These are phyloP conservation scores for Colletotrichum sp. DNA, from an alignment of 2,329 filamentous ascomycete species.

Conservation along the genomic window DNA sequence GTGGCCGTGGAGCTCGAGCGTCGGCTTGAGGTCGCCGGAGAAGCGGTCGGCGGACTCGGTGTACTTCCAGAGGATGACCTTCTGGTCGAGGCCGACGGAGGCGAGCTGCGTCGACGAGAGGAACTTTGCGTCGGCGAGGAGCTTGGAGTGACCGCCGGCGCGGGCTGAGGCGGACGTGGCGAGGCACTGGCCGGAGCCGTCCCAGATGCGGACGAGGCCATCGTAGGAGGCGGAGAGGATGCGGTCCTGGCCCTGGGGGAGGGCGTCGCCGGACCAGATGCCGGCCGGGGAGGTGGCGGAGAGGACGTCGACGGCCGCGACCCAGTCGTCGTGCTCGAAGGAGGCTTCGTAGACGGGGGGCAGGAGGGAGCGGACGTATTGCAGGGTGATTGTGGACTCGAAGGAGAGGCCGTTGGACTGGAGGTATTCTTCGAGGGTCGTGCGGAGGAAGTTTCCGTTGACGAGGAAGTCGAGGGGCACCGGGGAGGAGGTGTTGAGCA, in stretches of 20 bases:
- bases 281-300: conserved; percentile 69
- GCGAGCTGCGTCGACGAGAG: conserved; percentile 79
- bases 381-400: conserved; percentile 84
- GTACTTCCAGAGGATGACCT: conserved; percentile 91
- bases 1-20: conserved; percentile 85
- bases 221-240: conserved; percentile 96
- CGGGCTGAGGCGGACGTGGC: conserved; percentile 73
- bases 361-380: conserved; percentile 91
- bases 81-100: conserved; percentile 84
- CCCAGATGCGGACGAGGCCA: conserved; percentile 87
- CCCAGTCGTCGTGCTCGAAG: conserved; percentile 98
- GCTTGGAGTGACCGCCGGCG: conserved; percentile 76
- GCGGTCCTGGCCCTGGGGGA: conserved; percentile 65
- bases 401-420: conserved; percentile 84
- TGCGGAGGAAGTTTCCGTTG: conserved; percentile 89
- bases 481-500: conserved; percentile 69
- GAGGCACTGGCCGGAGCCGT: conserved; percentile 83
- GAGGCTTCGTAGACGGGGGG: conserved; percentile 89
- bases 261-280: conserved; percentile 55
- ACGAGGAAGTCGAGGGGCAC: conserved; percentile 94
- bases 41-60: conserved; percentile 67
- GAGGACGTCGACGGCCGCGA: conserved; percentile 84
- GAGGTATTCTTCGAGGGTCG: conserved; percentile 90
- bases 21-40: conserved; percentile 69
- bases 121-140: conserved; percentile 85